phyloP scores from a whole-genome alignment of 2,329 filamentous ascomycete genomes.

The Scedosporium aurantiacum region DNA sequence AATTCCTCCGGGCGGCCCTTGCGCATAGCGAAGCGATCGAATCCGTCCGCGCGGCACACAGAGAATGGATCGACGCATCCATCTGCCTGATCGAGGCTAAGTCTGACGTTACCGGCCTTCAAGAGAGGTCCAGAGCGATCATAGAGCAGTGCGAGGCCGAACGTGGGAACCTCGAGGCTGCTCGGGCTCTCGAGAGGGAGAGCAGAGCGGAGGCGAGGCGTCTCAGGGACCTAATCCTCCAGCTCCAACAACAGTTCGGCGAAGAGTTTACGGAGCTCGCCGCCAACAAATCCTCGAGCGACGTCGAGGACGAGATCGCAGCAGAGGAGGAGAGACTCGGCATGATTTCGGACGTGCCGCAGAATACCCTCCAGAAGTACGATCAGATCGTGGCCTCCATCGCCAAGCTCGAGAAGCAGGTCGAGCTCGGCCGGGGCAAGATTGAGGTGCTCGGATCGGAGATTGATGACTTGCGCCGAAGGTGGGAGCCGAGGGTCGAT shows the following conservation, averaged over 20 bases:
- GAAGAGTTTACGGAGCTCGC: slow-evolving; percentile 33
- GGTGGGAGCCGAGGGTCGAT: slow-evolving; percentile 81
- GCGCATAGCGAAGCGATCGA: slow-evolving; percentile 6
- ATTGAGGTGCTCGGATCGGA: slow-evolving; percentile 43
- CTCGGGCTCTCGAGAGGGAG: slow-evolving; percentile 28
- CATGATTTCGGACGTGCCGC: slow-evolving; percentile 68
- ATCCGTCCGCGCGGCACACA: slow-evolving; percentile 1
- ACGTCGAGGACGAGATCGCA: slow-evolving; percentile 62
- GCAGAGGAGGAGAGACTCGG: slow-evolving; percentile 66
- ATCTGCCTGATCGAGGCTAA: slow-evolving; percentile 65
- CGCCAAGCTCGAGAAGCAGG: slow-evolving; percentile 45
- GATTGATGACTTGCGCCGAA: slow-evolving; percentile 54
- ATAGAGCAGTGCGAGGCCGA: slow-evolving; percentile 37
- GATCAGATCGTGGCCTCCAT: slow-evolving; percentile 64
- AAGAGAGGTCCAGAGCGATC: slow-evolving; percentile 51
- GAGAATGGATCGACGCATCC: slow-evolving; percentile 40
- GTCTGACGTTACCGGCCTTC: slow-evolving; percentile 68
- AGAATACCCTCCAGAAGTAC: slow-evolving; percentile 64
- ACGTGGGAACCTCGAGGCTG: slow-evolving; percentile 25
- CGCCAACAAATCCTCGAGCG: slow-evolving; percentile 42
- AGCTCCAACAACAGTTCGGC: slow-evolving; percentile 23
- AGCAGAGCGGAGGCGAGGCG: slow-evolving; percentile 20
- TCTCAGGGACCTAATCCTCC: slow-evolving; percentile 16
- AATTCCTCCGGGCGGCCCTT: slow-evolving; percentile 2
- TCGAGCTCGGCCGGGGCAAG: slow-evolving; percentile 40